Percentiles rank a stretch among this genome's conserved stretches.
Conservation (phyloP, 1,139 yeast genomes). For the Geotrichum cucujoidarum region DNA sequence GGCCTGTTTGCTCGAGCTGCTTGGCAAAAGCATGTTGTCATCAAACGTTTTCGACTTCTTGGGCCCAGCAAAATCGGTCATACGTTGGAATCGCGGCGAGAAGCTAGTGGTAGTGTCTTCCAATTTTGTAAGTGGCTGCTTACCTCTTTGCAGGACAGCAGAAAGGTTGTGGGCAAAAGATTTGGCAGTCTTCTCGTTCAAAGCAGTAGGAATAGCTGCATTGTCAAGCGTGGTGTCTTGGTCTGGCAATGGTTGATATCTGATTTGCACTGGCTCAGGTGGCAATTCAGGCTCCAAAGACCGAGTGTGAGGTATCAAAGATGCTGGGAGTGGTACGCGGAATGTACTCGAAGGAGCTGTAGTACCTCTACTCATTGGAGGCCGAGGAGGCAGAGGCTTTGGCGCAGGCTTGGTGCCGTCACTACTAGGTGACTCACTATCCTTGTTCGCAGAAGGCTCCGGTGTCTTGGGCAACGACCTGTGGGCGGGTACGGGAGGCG, state of each 20-base stretch:
- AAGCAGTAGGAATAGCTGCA: slow-evolving; percentile 14
- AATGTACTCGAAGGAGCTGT: slow-evolving; percentile 5
- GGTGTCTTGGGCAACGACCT: background rate
- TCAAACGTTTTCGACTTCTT: slow-evolving; percentile 19
- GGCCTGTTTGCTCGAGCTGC: slow-evolving; percentile 1
- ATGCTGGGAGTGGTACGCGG: slow-evolving; percentile 16
- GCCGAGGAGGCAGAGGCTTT: slow-evolving; percentile 8
- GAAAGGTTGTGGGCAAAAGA: slow-evolving; percentile 20
- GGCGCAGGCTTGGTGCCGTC: background rate
- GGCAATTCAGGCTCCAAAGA: slow-evolving; percentile 14
- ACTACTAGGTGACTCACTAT: background rate
- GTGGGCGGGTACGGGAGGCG: background rate
- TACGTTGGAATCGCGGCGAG: slow-evolving; percentile 20
- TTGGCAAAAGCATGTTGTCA: slow-evolving; percentile 5
- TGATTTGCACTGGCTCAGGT: slow-evolving; percentile 8
- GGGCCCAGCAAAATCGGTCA: slow-evolving; percentile 16
- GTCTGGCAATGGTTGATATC: slow-evolving; percentile 10
- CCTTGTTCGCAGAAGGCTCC: background rate
- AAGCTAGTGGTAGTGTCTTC: slow-evolving; percentile 17
- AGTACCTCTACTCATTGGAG: slow-evolving; percentile 1
- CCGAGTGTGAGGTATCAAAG: slow-evolving; percentile 14
- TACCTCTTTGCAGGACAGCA: slow-evolving; percentile 19
- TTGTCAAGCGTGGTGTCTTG: slow-evolving; percentile 3
- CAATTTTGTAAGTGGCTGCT: slow-evolving; percentile 11
- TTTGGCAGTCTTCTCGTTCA: slow-evolving; percentile 17